These are phyloP conservation scores for Entelexis paramagnoliae DNA, from an alignment of 1,139 yeast genomes.

Conservation along the genomic window DNA sequence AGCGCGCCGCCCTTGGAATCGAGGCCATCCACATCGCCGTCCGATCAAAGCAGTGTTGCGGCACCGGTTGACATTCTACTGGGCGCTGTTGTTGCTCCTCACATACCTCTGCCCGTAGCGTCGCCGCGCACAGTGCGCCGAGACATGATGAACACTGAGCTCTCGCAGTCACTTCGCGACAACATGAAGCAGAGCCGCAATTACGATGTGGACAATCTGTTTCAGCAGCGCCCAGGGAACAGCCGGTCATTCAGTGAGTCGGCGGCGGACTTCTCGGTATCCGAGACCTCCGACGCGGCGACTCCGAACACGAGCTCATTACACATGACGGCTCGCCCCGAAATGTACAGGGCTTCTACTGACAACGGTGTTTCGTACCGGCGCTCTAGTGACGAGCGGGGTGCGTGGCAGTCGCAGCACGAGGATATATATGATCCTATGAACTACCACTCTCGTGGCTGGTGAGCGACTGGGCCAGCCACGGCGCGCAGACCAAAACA, in stretches of 20 bases:
- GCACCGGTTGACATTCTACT: slow-evolving; percentile 20
- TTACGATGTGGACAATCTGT: slow-evolving; percentile 12
- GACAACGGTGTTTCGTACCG: slow-evolving; percentile 1
- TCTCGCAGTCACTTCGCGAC: slow-evolving; percentile 16
- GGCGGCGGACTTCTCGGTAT: neutral
- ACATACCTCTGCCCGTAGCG: slow-evolving; percentile 12
- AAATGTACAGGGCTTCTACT: slow-evolving; percentile 16
- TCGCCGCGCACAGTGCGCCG: slow-evolving; percentile 4
- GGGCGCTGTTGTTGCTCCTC: slow-evolving; percentile 18
- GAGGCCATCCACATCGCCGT: neutral
- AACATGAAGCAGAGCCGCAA: slow-evolving; percentile 15
- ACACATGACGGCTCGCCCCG: slow-evolving; percentile 16
- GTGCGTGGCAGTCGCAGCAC: slow-evolving; percentile 22
- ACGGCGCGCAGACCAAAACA: no score
- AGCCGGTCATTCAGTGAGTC: slow-evolving; percentile 2
- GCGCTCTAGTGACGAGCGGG: neutral
- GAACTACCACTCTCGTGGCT: slow-evolving; percentile 35
- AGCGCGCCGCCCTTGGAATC: neutral
- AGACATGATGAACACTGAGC: neutral
- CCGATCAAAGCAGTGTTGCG: neutral
- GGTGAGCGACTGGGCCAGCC: slow-evolving; percentile 25
- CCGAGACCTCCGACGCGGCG: neutral
- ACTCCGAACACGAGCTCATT: neutral
- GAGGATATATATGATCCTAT: slow-evolving; percentile 31
- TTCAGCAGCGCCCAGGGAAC: neutral